phyloP scores from a whole-genome alignment of 345 rosid genomes.

The Acer campestre region DNA sequence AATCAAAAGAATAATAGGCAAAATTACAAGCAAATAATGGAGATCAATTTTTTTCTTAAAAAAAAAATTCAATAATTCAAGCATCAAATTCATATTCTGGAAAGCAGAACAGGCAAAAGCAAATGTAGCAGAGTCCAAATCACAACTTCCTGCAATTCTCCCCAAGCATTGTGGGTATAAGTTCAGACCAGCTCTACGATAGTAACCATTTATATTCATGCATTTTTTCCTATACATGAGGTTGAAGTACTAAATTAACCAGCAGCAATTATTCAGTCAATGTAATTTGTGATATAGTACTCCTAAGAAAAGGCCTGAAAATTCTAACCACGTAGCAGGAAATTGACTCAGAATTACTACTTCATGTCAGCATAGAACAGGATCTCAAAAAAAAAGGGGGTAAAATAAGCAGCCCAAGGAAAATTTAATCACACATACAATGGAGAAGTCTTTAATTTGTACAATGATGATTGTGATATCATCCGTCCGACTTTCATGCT shows the following conservation, averaged over 20 bases:
- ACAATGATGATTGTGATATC: slow-evolving; percentile 94
- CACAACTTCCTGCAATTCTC: background rate
- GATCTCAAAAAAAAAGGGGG: background rate
- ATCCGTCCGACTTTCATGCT: slow-evolving; percentile 88
- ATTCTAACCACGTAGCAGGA: background rate
- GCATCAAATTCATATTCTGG: background rate
- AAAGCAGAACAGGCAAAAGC: background rate
- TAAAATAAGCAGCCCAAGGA: slow-evolving; percentile 12
- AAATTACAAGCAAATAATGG: slow-evolving; percentile 7
- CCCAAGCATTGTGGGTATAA: background rate
- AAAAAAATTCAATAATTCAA: slow-evolving; percentile 1
- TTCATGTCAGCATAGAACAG: background rate
- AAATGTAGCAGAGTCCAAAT: slow-evolving; percentile 8
- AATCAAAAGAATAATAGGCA: slow-evolving; percentile 12
- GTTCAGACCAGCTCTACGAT: background rate
- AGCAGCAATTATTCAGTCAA: background rate
- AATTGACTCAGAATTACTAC: background rate
- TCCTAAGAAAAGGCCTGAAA: background rate
- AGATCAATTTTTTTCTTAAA: background rate
- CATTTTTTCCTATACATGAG: background rate
- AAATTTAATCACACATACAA: slow-evolving; percentile 41
- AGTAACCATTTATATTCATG: background rate
- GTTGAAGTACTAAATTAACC: background rate
- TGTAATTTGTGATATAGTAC: background rate
- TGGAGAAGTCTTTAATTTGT: slow-evolving; percentile 66